Evolutionary conservation across 2,329 filamentous ascomycete species (phyloP), one percentile per base, ranked within the genome.

Genomic region (Neofusicoccum ribis): DNA sequence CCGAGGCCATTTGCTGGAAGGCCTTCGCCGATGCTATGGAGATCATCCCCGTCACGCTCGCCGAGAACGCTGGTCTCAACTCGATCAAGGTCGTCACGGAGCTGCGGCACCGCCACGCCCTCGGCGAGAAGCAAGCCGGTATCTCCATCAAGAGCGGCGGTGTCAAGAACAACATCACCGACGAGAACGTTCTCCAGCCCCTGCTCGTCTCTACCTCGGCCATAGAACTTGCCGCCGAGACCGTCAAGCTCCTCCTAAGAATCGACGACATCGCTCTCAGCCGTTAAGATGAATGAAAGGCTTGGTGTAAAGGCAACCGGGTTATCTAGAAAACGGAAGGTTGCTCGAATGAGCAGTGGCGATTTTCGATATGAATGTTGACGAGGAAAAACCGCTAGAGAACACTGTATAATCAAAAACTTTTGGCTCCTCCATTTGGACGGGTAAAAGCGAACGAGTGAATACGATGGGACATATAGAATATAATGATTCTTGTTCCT

Each of bases 61-160:
- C 95, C 0, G 95, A 99, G 82, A 99, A 99, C 73, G 95, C 95
- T 0, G 95, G 95, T 58, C 84, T 99, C 69, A 99, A 99, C 85
- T 94, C 91, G 78, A 99, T 99, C 85, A 97, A 96, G 83, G 95
- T 99, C 34, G 95, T 99, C 52, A 99, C 95, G 31, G 95, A 98
- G 73, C 82, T 99, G 74, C 87, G 95, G 75, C 93, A 97, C 81
- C 88, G 93, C 73, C 95, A 99, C 80, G 95, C 95, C 72, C 89
- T 93, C 80, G 95, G 94, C 64, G 93, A 98, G 86, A 90, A 90
- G 83, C 97, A 96, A 74, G 95, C 96, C 1, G 96, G 95, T 72
- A 93, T 99, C 69, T 97, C 93, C 82, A 98, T 99, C 84, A 95
- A 97, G 85, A 94, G 91, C 69, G 94, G 95, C 46, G 95, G 95